Conservation (phyloP, 2,329 filamentous ascomycete genomes). For the Tolypocladium paradoxum region DNA sequence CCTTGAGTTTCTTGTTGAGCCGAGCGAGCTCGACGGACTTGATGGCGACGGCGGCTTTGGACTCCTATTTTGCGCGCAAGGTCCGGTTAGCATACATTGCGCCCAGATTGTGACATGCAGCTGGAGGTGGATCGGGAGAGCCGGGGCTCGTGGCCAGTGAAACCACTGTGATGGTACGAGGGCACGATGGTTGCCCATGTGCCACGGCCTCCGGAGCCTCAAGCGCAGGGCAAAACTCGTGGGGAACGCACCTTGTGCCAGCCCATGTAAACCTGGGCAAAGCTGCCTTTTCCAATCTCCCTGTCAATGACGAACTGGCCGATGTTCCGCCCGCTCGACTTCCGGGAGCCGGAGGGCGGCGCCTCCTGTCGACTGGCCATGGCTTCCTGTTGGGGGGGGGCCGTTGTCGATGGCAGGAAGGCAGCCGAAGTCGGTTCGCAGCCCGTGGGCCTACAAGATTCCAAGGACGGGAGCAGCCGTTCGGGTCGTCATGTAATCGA, state of each 20-base stretch:
- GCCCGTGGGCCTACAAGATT: slow-evolving; percentile 26
- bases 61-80: slow-evolving; percentile 44
- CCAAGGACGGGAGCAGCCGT: slow-evolving; percentile 21
- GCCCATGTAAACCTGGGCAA: slow-evolving; percentile 87
- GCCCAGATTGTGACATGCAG: background rate
- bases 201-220: background rate
- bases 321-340: slow-evolving; percentile 30
- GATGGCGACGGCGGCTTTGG: slow-evolving; percentile 78
- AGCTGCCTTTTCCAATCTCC: slow-evolving; percentile 95
- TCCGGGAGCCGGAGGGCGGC: slow-evolving; percentile 24
- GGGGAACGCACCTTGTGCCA: slow-evolving; percentile 56
- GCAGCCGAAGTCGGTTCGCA: slow-evolving; percentile 15
- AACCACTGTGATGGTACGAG: background rate
- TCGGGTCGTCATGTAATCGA: slow-evolving; percentile 30
- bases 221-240: background rate
- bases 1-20: slow-evolving; percentile 90
- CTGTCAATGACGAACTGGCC: slow-evolving; percentile 74
- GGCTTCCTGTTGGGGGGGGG: slow-evolving; percentile 18
- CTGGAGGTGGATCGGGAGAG: background rate
- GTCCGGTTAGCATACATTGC: background rate
- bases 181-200: background rate
- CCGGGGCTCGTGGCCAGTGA: background rate
- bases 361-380: slow-evolving; percentile 29
- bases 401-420: slow-evolving; percentile 22
- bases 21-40: slow-evolving; percentile 90